Base-by-base conservation (phyloP, 495 filamentous ascomycete species). In the Pseudomonodictys pantanalensis region DNA sequence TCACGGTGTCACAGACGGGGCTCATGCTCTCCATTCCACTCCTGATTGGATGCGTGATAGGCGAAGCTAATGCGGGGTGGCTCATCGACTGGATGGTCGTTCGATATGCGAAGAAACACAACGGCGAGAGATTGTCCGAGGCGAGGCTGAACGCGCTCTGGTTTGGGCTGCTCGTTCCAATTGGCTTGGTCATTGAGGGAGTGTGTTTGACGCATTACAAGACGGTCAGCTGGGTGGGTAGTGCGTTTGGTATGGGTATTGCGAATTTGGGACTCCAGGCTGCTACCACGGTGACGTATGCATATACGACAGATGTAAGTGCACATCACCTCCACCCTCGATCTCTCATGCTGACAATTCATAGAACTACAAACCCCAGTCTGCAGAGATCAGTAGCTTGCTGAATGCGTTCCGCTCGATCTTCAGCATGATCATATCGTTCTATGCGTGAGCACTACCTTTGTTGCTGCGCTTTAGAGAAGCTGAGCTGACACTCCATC, bases 361-460 rank as follows among this genome's bases (percentile, higher is more conserved):
- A 12, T 25, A 56, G 38, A 73, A 71, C 56, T 77, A 78, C 53
- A 73, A 74, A 57, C 72, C 75, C 18, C 72, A 73, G 57, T 70
- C 74, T 4, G 67, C 75, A 0, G 76, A 78, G 61, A 65, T 72
- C 5, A 69, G 69, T 20, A 70, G 71, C 0, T 50, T 78, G 9
- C 68, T 78, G n/a, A 76, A 78, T 46, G 68, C 76, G 64, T 38
- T 67, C 59, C 35, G 75, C 33, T 64, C 72, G 58, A 64, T 71
- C 52, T 70, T 71, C 63, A 38, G 62, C 7, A 72, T 75, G 38
- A 66, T 63, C 8, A 55, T 74, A 20, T 71, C 68, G 9, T 76
- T 75, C 51, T 73, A 71, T 47, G 56, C 62, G 6, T 44, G 17
- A 44, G 41, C n/a, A n/a, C n/a, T 44, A 9, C 9, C 41, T 10